Base-by-base conservation (phyloP, 306 rosid genomes). In the Trifolium fragiferum region DNA sequence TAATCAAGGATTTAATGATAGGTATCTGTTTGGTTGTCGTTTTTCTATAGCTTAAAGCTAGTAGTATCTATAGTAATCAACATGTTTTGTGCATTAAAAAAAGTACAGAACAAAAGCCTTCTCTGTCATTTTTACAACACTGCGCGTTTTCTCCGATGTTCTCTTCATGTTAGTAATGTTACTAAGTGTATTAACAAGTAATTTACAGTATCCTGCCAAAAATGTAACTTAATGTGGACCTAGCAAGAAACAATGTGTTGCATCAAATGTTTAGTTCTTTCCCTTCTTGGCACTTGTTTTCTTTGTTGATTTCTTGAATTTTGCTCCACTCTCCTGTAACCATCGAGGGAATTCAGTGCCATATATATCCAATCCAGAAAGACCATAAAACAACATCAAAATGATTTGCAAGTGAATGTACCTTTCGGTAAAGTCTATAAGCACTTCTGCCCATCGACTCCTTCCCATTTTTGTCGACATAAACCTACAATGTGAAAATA, bases 381-480 rank as follows among this genome's bases (percentile, higher is more conserved):
- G 35, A 57, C 57, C 44, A 38, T 10, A 65, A 51, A 44, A n/a
- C 43, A 37, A 30, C 43, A 53, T 77, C 40, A 62, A 40, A 60
- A 25, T 54, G 58, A 57, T 15, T 74, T 47, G 75, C 18, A 23
- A 60, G 67, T 43, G 44, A 25, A 70, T 44, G 72, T 80, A 87
- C 98, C 94, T 83, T 89, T 78, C 78, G 78, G 74, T 91, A 89
- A 10, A 70, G 85, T 64, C 75, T 80, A 76, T 89, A 91, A 27
- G 97, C 98, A 27, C 7, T 13, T 58, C 23, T 82, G 37, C 98
- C 98, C 0, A 89, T 78, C 77, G 84, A 51, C 74, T 93, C 94
- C 86, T 91, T 73, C 77, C 97, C 96, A 62, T 61, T 75, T 83
- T 83, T 85, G 82, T 80, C 82, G 35, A 87, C 90, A 86, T 93